phyloP scores from a whole-genome alignment of 1,139 yeast genomes.

The Saccharomyces hybrid region DNA sequence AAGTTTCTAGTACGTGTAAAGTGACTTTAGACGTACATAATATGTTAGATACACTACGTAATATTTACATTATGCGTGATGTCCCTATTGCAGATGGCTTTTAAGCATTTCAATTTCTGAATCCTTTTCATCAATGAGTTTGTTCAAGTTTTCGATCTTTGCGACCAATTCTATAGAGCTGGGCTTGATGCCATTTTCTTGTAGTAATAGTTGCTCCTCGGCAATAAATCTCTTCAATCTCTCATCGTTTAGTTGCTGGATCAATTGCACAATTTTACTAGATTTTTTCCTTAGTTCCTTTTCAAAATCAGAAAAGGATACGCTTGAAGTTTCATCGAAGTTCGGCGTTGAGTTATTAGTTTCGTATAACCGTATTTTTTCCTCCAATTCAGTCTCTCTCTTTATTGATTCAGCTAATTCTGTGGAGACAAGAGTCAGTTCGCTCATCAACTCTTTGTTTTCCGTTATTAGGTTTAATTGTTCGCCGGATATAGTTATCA shows the following conservation, averaged over 20 bases:
- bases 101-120: slow-evolving; percentile 29
- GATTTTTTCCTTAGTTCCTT: slow-evolving; percentile 39
- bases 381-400: slow-evolving; percentile 55
- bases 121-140: slow-evolving; percentile 42
- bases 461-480: slow-evolving; percentile 57
- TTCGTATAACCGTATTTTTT: slow-evolving; percentile 31
- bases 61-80: no score
- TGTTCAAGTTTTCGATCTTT: slow-evolving; percentile 47
- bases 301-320: slow-evolving; percentile 2
- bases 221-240: slow-evolving; percentile 57
- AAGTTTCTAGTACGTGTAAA: not conserved
- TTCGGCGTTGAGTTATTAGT: slow-evolving; percentile 4
- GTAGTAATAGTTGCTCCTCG: slow-evolving; percentile 56
- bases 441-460: slow-evolving; percentile 51
- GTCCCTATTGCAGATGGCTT: not conserved
- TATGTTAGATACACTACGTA: not conserved
- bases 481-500: slow-evolving; percentile 43
- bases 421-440: slow-evolving; percentile 57
- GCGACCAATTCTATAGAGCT: slow-evolving; percentile 50
- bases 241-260: slow-evolving; percentile 55
- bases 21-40: not conserved
- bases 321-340: slow-evolving; percentile 5
- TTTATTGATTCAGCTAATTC: slow-evolving; percentile 67
- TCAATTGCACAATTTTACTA: slow-evolving; percentile 43
- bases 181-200: slow-evolving; percentile 48